Percentiles rank a stretch among this genome's conserved stretches.
Conservation (phyloP, 306 rosid genomes). For the Cercis canadensis region DNA sequence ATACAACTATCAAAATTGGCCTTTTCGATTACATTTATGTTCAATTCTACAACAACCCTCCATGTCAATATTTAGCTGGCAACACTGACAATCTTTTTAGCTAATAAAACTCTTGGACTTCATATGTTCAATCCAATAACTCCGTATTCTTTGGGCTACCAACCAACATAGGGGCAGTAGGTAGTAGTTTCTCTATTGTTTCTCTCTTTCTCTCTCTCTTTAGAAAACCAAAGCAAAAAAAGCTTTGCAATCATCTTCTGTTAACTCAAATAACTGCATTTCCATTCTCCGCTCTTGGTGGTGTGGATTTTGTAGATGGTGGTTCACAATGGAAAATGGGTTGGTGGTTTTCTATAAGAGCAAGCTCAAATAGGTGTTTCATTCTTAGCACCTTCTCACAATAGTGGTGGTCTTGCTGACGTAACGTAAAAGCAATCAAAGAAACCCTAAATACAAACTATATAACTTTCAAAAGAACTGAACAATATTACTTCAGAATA, state of each 20-base stretch:
- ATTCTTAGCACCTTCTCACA: slow-evolving; percentile 14
- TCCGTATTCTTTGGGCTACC: too few species aligned
- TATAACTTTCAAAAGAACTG: too few species aligned
- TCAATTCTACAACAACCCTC: slow-evolving; percentile 66
- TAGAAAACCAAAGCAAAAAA: too few species aligned
- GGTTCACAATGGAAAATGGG: slow-evolving; percentile 41
- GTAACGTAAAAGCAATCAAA: too few species aligned
- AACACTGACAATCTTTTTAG: slow-evolving; percentile 20
- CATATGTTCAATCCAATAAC: too few species aligned
- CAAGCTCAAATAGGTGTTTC: slow-evolving; percentile 1
- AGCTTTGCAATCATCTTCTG: slow-evolving; percentile 4
- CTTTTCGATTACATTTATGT: too few species aligned
- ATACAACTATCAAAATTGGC: too few species aligned
- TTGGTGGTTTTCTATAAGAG: slow-evolving; percentile 15
- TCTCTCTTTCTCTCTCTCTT: slow-evolving; percentile 34
- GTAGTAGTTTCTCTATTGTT: too few species aligned
- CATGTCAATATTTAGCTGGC: slow-evolving; percentile 37
- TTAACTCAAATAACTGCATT: neutral
- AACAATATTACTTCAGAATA: too few species aligned
- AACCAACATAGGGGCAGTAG: too few species aligned
- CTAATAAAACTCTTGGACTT: slow-evolving; percentile 52
- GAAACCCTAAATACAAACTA: too few species aligned
- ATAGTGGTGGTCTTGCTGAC: slow-evolving; percentile 27
- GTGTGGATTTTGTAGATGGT: neutral
- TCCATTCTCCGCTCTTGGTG: neutral